Evolutionary conservation across 495 filamentous ascomycete genomes (phyloP).

Genomic region (Neurospora terricola): DNA sequence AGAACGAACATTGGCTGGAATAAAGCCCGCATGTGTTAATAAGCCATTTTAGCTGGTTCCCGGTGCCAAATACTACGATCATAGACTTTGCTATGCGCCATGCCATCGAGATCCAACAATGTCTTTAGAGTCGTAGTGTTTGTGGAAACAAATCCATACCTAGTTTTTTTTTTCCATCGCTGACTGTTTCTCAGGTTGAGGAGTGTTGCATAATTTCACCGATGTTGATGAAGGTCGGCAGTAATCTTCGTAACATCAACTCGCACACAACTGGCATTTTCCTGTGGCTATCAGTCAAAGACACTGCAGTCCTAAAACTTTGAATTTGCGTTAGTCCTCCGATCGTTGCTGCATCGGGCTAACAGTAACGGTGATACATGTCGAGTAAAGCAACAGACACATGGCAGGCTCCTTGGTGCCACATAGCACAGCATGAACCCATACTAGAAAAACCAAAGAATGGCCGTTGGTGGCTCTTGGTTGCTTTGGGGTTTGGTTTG

Average conservation of each 20-base stretch:
- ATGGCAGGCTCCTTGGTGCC: neutral
- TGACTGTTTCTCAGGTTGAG: neutral
- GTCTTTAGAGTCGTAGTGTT: neutral
- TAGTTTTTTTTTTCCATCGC: neutral
- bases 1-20: neutral
- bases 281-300: neutral
- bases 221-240: neutral
- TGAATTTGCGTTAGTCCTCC: neutral
- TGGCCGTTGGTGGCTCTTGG: neutral
- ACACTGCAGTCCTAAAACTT: neutral
- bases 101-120: neutral
- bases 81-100: neutral
- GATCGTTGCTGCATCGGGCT: neutral
- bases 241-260: neutral
- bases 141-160: neutral
- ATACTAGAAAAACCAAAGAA: neutral
- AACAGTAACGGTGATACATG: neutral
- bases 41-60: neutral
- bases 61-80: neutral
- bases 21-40: neutral
- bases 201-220: neutral
- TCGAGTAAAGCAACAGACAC: neutral
- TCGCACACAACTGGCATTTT: neutral
- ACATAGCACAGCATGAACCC: neutral
- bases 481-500: neutral